Conservation (phyloP, 345 rosid species). For the Balakata baccata region DNA sequence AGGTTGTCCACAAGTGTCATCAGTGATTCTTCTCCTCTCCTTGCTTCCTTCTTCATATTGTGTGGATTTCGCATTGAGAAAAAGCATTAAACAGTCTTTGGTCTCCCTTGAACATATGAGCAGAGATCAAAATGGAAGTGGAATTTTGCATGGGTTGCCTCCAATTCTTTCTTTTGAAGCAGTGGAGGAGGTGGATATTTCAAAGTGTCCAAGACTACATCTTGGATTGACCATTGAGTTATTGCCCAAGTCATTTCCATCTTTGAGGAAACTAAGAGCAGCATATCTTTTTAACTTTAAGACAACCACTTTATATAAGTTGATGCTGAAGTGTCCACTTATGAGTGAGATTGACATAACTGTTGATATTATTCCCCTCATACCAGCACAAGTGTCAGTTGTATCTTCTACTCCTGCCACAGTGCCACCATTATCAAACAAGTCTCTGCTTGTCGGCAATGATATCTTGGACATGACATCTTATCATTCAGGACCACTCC, state of each 20-base stretch:
- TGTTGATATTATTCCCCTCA: slow-evolving; percentile 52
- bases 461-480: slow-evolving; percentile 12
- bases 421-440: slow-evolving; percentile 26
- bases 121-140: slow-evolving; percentile 26
- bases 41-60: slow-evolving; percentile 40
- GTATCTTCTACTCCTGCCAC: slow-evolving; percentile 37
- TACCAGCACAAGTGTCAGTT: slow-evolving; percentile 41
- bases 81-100: slow-evolving; percentile 29
- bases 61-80: slow-evolving; percentile 26
- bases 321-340: slow-evolving; percentile 44
- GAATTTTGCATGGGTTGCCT: slow-evolving; percentile 17
- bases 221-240: slow-evolving; percentile 47
- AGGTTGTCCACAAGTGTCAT: slow-evolving; percentile 60
- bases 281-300: slow-evolving; percentile 65
- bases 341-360: slow-evolving; percentile 65
- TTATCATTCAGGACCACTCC: slow-evolving; percentile 24
- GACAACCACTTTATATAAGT: slow-evolving; percentile 30
- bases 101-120: slow-evolving; percentile 29
- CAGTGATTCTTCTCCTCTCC: slow-evolving; percentile 45
- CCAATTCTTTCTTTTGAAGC: slow-evolving; percentile 47
- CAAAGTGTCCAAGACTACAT: slow-evolving; percentile 59
- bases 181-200: slow-evolving; percentile 60
- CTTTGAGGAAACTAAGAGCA: slow-evolving; percentile 61
- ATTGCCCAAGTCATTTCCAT: slow-evolving; percentile 64
- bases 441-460: slow-evolving; percentile 19